Conservation (phyloP, 495 filamentous ascomycete genomes). For the Podospora bellae-mahoneyi region DNA sequence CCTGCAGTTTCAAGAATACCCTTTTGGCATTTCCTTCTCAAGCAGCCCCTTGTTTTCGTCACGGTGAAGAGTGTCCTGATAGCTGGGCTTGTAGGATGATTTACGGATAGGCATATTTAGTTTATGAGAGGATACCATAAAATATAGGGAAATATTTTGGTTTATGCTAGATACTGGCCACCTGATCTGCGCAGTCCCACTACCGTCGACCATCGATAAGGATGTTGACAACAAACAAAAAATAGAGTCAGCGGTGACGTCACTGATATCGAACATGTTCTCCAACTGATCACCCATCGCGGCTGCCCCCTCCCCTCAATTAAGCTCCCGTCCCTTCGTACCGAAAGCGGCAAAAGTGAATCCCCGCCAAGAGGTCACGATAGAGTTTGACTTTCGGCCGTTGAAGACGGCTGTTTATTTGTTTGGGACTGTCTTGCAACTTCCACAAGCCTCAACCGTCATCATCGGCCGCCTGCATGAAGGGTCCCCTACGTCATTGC, state of each 20-base stretch:
- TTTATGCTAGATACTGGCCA: too few relatives aligned
- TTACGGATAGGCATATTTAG: background rate
- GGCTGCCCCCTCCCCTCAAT: background rate
- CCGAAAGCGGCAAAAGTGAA: background rate
- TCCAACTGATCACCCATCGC: background rate
- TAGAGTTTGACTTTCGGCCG: background rate
- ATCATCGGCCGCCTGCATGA: background rate
- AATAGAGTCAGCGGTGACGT: background rate
- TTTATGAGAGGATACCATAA: background rate
- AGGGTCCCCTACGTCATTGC: background rate
- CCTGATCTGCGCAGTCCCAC: too few relatives aligned
- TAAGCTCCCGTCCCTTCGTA: background rate
- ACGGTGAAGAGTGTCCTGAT: background rate
- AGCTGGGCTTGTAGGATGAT: background rate
- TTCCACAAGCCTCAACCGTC: background rate
- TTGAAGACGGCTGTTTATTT: background rate
- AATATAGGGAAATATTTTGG: background rate
- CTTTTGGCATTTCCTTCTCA: background rate
- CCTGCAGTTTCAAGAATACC: background rate
- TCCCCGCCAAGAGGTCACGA: background rate
- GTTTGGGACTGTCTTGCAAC: background rate
- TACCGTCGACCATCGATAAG: too few relatives aligned
- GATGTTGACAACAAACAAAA: too few relatives aligned
- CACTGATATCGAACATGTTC: background rate
- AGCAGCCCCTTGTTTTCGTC: background rate